Evolutionary conservation across 106 monocot genomes (phyloP).

Genomic region (Iris macrosiphon): DNA sequence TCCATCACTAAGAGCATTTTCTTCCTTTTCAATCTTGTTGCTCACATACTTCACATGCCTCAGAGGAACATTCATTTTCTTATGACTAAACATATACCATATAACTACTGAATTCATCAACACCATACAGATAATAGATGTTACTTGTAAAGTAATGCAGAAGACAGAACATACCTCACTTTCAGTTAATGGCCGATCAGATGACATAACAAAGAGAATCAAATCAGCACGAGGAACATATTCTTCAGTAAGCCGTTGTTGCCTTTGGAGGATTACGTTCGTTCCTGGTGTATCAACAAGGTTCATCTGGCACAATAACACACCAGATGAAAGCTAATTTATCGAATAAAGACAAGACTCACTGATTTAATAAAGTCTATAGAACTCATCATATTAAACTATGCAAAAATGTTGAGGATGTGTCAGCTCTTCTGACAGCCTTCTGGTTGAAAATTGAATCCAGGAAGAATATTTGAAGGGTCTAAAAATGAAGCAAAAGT

Average conservation of each 20-base stretch:
- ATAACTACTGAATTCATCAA: not conserved
- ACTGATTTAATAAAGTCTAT: not conserved
- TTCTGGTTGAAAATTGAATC: not conserved
- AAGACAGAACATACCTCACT: constrained; percentile 61
- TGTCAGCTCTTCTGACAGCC: not conserved
- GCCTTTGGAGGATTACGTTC: constrained; percentile 97
- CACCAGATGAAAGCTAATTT: not conserved
- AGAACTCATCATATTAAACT: not conserved
- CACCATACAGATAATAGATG: not conserved
- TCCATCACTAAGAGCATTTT: not conserved
- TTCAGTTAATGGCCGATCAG: constrained; percentile 92
- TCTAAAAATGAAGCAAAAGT: too few relatives aligned
- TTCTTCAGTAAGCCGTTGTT: constrained; percentile 95
- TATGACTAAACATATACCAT: not conserved
- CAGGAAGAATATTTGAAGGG: not conserved
- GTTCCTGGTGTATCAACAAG: constrained; percentile 99
- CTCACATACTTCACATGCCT: not conserved
- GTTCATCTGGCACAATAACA: constrained; percentile 72
- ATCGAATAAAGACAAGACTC: not conserved
- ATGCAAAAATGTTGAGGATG: not conserved
- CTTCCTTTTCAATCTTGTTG: not conserved
- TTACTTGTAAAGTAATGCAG: too few relatives aligned
- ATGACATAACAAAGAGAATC: constrained; percentile 85
- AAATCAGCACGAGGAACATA: constrained; percentile 96
- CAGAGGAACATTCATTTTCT: not conserved